These are phyloP conservation scores for Rhynchospora tenuis DNA, from an alignment of 176 grass and related monocot genomes.

Conservation along the genomic window DNA sequence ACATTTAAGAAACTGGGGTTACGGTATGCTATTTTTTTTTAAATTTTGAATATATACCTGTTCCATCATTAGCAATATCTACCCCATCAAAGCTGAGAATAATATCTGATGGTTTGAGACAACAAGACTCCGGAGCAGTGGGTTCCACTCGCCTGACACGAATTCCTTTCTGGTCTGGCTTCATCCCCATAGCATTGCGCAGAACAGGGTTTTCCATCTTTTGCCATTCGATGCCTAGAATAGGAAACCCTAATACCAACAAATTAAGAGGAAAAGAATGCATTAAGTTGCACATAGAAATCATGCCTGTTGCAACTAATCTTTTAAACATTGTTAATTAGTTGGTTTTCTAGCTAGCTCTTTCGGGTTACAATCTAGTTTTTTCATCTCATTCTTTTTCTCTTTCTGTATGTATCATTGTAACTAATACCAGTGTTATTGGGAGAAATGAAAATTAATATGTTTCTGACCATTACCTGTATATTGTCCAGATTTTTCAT, in stretches of 20 bases:
- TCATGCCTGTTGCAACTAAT: background rate
- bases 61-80: slow-evolving; percentile 96
- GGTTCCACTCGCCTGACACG: slow-evolving; percentile 87
- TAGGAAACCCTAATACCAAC: slow-evolving; percentile 69
- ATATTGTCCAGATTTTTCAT: slow-evolving; percentile 77
- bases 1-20: background rate
- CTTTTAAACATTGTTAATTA: background rate
- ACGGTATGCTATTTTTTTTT: background rate
- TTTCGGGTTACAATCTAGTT: background rate
- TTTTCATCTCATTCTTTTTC: background rate
- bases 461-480: slow-evolving; percentile 41
- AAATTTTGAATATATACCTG: background rate
- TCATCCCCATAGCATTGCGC: slow-evolving; percentile 93
- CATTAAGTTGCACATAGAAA: background rate
- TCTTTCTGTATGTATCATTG: background rate
- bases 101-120: slow-evolving; percentile 79
- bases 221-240: slow-evolving; percentile 90
- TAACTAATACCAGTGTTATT: background rate
- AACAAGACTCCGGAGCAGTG: slow-evolving; percentile 77
- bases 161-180: slow-evolving; percentile 80
- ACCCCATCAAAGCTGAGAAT: slow-evolving; percentile 85
- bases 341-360: background rate
- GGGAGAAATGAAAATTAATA: background rate
- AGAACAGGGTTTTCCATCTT: slow-evolving; percentile 99
- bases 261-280: background rate